Evolutionary conservation across 768 basidiomycete genomes (phyloP).

Genomic region (Leucocoprinus sp.): DNA sequence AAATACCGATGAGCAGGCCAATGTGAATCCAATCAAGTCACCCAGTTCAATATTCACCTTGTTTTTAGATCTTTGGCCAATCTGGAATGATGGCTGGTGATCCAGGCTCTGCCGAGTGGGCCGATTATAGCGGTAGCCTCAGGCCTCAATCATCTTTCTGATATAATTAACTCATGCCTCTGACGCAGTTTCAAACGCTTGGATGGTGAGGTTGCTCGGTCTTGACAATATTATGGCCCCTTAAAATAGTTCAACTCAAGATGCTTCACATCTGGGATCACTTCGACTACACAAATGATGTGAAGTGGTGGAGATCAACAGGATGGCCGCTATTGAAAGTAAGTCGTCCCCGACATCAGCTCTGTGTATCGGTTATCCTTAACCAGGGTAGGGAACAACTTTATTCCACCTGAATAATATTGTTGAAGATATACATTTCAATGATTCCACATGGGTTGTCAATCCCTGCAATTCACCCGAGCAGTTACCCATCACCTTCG

Average conservation of each 20-base stretch:
- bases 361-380: neutral
- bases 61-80: constrained; percentile 59
- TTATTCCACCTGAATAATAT: constrained; percentile 69
- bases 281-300: constrained; percentile 63
- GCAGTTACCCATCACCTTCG: constrained; percentile 62
- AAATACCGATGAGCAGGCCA: constrained; percentile 38
- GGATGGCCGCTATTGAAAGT: constrained; percentile 75
- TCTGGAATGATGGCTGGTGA: constrained; percentile 60
- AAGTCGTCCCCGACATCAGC: neutral
- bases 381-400: constrained; percentile 43
- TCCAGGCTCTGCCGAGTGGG: constrained; percentile 51
- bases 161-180: constrained; percentile 37
- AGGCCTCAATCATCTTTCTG: neutral
- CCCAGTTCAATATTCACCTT: neutral
- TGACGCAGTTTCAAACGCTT: constrained; percentile 50
- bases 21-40: constrained; percentile 30
- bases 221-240: neutral
- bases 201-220: constrained; percentile 48
- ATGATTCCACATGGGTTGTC: constrained; percentile 63
- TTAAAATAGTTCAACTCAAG: constrained; percentile 23
- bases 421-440: constrained; percentile 54
- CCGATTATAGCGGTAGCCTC: constrained; percentile 61
- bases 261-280: constrained; percentile 80
- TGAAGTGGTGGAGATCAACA: constrained; percentile 61
- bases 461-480: constrained; percentile 75